Evolutionary conservation across 306 rosid genomes (phyloP).

Genomic region (Benincasa hispida): DNA sequence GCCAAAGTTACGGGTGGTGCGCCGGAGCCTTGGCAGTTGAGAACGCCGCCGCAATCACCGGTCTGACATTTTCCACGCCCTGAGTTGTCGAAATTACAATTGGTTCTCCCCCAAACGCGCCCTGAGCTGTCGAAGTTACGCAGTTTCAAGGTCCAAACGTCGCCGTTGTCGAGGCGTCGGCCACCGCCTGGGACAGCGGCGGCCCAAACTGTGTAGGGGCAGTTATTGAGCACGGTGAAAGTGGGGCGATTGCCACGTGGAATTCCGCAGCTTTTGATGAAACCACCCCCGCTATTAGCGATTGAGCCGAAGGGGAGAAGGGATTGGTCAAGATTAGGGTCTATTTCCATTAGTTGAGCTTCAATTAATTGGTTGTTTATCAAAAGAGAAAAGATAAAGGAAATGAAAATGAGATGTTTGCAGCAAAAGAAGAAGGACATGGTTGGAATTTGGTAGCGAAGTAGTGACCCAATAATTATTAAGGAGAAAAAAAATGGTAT

Average conservation of each 20-base stretch:
- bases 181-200: too few relatives aligned
- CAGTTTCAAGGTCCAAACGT: slow-evolving; percentile 13
- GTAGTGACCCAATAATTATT: too few relatives aligned
- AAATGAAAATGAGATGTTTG: too few relatives aligned
- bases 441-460: too few relatives aligned
- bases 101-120: slow-evolving; percentile 61
- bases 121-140: background rate
- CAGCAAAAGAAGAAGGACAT: too few relatives aligned
- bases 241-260: background rate
- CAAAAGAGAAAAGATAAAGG: too few relatives aligned
- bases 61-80: slow-evolving; percentile 45
- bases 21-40: slow-evolving; percentile 26
- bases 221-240: slow-evolving; percentile 13
- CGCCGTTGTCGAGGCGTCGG: background rate
- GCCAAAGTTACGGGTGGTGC: slow-evolving; percentile 39
- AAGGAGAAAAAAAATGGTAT: too few relatives aligned
- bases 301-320: too few relatives aligned
- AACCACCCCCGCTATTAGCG: background rate
- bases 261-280: background rate
- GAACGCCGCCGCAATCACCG: slow-evolving; percentile 38
- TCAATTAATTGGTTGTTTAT: too few relatives aligned
- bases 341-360: too few relatives aligned
- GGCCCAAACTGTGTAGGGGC: slow-evolving; percentile 16
- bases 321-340: too few relatives aligned
- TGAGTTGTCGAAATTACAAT: slow-evolving; percentile 30